These are phyloP conservation scores for Torulaspora microellipsoides DNA, from an alignment of 805 yeast genomes.

Conservation along the genomic window DNA sequence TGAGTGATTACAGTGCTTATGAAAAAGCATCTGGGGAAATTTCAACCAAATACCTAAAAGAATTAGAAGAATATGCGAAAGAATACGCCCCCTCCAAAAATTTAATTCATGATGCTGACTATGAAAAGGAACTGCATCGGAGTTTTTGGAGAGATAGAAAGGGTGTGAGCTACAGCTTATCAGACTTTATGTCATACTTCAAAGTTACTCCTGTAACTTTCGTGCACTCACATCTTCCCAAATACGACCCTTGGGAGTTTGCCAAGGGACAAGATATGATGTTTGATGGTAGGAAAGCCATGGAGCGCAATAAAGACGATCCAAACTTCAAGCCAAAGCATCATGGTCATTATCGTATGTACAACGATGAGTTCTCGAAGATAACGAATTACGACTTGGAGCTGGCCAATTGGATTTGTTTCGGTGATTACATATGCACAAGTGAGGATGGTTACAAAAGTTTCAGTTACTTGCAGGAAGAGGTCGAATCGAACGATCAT, in stretches of 20 bases:
- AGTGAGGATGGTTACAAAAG: slow-evolving; percentile 11
- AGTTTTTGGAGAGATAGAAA: slow-evolving; percentile 9
- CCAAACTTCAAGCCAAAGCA: slow-evolving; percentile 9
- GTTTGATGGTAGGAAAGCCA: slow-evolving; percentile 12
- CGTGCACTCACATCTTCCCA: slow-evolving; percentile 40
- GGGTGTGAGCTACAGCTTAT: slow-evolving; percentile 3
- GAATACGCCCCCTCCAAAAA: slow-evolving; percentile 5
- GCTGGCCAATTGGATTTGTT: slow-evolving; percentile 16
- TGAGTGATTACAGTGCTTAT: slow-evolving; percentile 45
- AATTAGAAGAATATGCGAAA: slow-evolving; percentile 2
- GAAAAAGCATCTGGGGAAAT: slow-evolving; percentile 13
- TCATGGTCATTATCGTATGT: slow-evolving; percentile 13
- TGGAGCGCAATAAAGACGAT: slow-evolving; percentile 12
- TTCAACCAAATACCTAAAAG: slow-evolving; percentile 2
- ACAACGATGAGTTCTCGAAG: slow-evolving; percentile 15
- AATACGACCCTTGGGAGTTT: slow-evolving; percentile 35
- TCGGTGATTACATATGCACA: slow-evolving; percentile 14
- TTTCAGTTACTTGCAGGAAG: slow-evolving; percentile 14
- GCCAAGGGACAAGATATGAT: slow-evolving; percentile 19
- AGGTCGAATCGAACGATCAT: slow-evolving; percentile 6
- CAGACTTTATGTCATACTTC: slow-evolving; percentile 5
- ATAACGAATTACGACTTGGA: slow-evolving; percentile 27
- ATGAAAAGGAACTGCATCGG: slow-evolving; percentile 8
- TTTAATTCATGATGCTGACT: background rate
- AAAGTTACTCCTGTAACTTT: slow-evolving; percentile 30